Evolutionary conservation across 2,329 filamentous ascomycete genomes (phyloP).

Genomic region (Neurospora crassa): DNA sequence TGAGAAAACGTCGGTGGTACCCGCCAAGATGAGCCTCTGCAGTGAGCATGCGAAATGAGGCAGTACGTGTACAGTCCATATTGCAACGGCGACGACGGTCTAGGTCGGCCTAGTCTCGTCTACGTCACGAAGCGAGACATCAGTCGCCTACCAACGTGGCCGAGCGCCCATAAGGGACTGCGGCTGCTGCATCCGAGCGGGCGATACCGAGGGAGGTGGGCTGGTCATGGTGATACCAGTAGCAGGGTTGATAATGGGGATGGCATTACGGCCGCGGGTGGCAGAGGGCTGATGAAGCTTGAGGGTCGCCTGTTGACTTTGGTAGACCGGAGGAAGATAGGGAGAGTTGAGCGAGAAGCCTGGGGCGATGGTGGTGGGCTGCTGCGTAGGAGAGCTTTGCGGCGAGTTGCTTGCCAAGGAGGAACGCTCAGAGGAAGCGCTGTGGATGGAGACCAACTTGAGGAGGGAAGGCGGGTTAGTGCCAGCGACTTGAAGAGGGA

Average conservation of each 20-base stretch:
- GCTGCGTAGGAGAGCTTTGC: slow-evolving; percentile 81
- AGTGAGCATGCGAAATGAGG: slow-evolving; percentile 27
- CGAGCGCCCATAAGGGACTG: slow-evolving; percentile 23
- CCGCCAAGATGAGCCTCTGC: slow-evolving; percentile 41
- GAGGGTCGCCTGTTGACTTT: slow-evolving; percentile 54
- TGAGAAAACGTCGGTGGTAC: slow-evolving; percentile 27
- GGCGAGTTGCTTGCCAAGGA: slow-evolving; percentile 93
- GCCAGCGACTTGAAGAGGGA: not conserved
- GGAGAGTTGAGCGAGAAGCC: slow-evolving; percentile 65
- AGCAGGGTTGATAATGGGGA: slow-evolving; percentile 93
- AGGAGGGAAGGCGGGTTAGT: slow-evolving; percentile 4
- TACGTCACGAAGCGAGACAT: slow-evolving; percentile 24
- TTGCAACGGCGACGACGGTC: slow-evolving; percentile 29
- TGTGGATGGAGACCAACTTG: slow-evolving; percentile 84
- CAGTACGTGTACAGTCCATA: slow-evolving; percentile 24
- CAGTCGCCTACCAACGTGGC: slow-evolving; percentile 40
- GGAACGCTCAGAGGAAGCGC: slow-evolving; percentile 80
- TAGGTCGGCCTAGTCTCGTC: slow-evolving; percentile 23
- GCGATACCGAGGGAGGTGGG: slow-evolving; percentile 66
- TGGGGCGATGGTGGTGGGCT: slow-evolving; percentile 68
- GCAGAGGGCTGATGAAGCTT: slow-evolving; percentile 89
- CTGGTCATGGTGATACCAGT: slow-evolving; percentile 84
- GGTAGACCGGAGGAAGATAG: slow-evolving; percentile 56
- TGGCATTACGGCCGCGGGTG: slow-evolving; percentile 84
- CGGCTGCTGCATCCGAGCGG: slow-evolving; percentile 44